Conservation (phyloP, 2,329 filamentous ascomycete species). For the Talaromyces sp. region DNA sequence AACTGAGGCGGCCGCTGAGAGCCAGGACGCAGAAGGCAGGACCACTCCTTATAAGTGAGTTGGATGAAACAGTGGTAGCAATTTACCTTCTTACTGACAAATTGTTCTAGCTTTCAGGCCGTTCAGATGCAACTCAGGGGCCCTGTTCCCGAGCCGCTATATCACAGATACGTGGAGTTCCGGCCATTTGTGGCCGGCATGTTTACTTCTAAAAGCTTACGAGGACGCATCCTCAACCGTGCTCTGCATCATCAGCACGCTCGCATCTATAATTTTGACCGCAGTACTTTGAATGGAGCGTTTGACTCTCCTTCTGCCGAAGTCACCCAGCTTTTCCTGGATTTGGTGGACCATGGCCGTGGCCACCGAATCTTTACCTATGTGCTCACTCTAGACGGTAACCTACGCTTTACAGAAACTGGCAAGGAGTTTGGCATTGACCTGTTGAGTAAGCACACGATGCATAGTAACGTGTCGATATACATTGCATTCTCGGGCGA, state of each 20-base stretch:
- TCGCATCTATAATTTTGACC: slow-evolving; percentile 83
- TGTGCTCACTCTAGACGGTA: slow-evolving; percentile 77
- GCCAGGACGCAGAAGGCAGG: slow-evolving; percentile 46
- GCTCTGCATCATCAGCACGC: slow-evolving; percentile 85
- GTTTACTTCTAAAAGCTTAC: slow-evolving; percentile 72
- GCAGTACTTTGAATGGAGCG: slow-evolving; percentile 63
- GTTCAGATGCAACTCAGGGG: slow-evolving; percentile 84
- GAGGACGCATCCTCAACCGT: slow-evolving; percentile 74
- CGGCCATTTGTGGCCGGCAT: slow-evolving; percentile 82
- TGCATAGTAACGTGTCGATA: slow-evolving; percentile 88
- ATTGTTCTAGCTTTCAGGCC: slow-evolving; percentile 69
- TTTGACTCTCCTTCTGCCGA: slow-evolving; percentile 63
- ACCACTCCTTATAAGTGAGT: slow-evolving; percentile 71
- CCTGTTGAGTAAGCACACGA: slow-evolving; percentile 87
- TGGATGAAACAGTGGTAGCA: not conserved
- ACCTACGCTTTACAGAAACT: slow-evolving; percentile 88
- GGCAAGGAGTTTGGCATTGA: slow-evolving; percentile 95
- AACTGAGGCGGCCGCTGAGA: slow-evolving; percentile 60
- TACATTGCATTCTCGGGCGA: slow-evolving; percentile 92
- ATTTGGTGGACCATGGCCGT: slow-evolving; percentile 79
- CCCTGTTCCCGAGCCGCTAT: slow-evolving; percentile 71
- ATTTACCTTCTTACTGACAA: not conserved
- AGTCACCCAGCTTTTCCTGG: slow-evolving; percentile 73
- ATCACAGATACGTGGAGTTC: slow-evolving; percentile 92
- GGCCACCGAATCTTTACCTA: slow-evolving; percentile 88